Evolutionary conservation across 192 early-diverging fungal genomes (phyloP).

Genomic region (Entomortierella beljakovae): DNA sequence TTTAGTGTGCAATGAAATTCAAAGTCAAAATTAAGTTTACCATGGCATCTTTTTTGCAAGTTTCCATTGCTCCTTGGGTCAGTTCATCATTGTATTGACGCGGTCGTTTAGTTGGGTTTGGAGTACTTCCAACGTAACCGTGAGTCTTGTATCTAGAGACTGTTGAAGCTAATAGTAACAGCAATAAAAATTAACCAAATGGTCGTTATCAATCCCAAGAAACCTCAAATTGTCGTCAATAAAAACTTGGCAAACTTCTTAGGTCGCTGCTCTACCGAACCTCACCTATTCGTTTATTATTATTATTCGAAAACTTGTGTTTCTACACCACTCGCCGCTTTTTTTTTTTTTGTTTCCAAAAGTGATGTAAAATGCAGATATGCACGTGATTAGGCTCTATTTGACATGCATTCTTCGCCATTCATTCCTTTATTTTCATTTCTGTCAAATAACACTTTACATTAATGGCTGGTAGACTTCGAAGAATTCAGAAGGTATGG

Average conservation of each 20-base stretch:
- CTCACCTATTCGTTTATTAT: too few species aligned
- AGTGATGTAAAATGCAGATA: too few species aligned
- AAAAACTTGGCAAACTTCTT: too few species aligned
- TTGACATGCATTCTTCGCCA: too few species aligned
- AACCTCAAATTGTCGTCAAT: too few species aligned
- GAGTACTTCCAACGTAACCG: slow-evolving; percentile 45
- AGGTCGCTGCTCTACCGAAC: too few species aligned
- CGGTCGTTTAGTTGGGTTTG: slow-evolving; percentile 34
- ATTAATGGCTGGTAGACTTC: slow-evolving; percentile 36
- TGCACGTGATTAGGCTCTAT: neutral
- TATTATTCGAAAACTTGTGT: too few species aligned
- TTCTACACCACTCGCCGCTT: too few species aligned
- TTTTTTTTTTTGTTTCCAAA: too few species aligned
- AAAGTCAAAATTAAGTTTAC: slow-evolving; percentile 10
- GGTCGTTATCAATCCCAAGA: neutral
- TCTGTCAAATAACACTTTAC: neutral
- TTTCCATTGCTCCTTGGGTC: slow-evolving; percentile 46
- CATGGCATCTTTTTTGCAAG: slow-evolving; percentile 43
- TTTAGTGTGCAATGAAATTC: neutral
- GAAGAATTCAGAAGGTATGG: slow-evolving; percentile 50
- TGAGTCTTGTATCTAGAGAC: slow-evolving; percentile 37
- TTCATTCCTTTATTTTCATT: neutral
- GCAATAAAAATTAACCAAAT: slow-evolving; percentile 37
- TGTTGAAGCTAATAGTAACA: slow-evolving; percentile 44
- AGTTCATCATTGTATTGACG: slow-evolving; percentile 50